A percentile compares a stretch with the other conserved stretches of the same genome.
Evolutionary conservation across 192 early-diverging fungal species (phyloP).

Genomic region (Gryganskiella cystojenkinii): DNA sequence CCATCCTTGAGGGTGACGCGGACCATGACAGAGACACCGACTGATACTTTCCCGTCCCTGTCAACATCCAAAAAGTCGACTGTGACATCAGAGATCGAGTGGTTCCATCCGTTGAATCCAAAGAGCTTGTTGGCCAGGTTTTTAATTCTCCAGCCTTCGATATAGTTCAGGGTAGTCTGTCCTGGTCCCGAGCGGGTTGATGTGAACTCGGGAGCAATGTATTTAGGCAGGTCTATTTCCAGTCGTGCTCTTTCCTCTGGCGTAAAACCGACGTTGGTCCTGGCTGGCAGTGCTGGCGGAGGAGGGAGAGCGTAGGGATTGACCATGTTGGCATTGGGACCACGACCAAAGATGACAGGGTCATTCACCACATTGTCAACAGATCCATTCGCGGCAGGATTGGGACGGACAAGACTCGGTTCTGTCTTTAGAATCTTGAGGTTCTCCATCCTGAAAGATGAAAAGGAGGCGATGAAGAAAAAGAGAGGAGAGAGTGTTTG

Average conservation of each 20-base stretch:
- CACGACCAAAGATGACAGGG: background rate
- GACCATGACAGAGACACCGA: constrained; percentile 82
- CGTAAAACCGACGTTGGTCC: constrained; percentile 9
- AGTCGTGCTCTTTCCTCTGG: constrained; percentile 29
- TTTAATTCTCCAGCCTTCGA: constrained; percentile 87
- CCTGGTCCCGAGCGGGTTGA: constrained; percentile 76
- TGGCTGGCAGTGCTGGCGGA: background rate
- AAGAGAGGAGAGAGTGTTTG: background rate
- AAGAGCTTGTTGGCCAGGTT: constrained; percentile 93
- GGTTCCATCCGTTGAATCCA: constrained; percentile 95
- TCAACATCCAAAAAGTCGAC: constrained; percentile 79
- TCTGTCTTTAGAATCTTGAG: constrained; percentile 26
- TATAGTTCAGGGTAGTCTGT: constrained; percentile 73
- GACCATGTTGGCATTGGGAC: background rate
- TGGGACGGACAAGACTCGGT: background rate
- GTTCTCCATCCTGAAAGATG: background rate
- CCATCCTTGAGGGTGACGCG: constrained; percentile 90
- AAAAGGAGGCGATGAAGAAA: background rate
- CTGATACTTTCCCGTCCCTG: constrained; percentile 57
- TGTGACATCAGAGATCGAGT: constrained; percentile 72
- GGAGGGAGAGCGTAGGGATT: background rate
- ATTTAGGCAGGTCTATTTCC: constrained; percentile 57
- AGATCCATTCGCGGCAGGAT: background rate
- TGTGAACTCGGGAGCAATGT: constrained; percentile 77
- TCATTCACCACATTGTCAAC: background rate